Percentiles rank a stretch among this genome's conserved stretches.
phyloP scores from a whole-genome alignment of 2,329 filamentous ascomycete species.

The Colletotrichum siamense region DNA sequence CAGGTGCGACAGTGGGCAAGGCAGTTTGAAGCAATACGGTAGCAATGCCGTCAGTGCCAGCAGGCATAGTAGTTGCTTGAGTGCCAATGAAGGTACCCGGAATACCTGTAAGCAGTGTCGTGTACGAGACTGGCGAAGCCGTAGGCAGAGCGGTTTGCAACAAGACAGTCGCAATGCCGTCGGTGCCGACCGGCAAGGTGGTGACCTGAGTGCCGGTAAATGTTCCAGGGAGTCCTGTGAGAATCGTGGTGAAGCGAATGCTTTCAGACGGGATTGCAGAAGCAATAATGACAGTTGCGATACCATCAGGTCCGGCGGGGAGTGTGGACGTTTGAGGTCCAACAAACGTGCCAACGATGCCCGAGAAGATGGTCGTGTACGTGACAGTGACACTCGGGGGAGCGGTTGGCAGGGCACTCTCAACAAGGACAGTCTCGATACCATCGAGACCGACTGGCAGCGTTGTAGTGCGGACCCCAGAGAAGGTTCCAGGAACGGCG shows the following conservation, averaged over 20 bases:
- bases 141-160: background rate
- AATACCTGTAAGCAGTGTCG: background rate
- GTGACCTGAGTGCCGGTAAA: background rate
- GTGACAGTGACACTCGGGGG: background rate
- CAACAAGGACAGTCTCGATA: background rate
- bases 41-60: background rate
- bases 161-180: background rate
- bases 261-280: background rate
- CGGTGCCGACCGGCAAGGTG: background rate
- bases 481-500: background rate
- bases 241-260: background rate
- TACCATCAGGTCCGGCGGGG: background rate
- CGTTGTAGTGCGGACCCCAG: background rate
- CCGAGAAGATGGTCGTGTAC: background rate
- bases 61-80: background rate
- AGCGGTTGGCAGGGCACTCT: background rate
- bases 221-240: background rate
- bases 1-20: too few species aligned
- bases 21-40: background rate
- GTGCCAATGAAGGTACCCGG: background rate
- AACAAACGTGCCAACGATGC: background rate
- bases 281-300: background rate
- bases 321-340: background rate
- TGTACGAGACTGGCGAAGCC: background rate
- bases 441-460: background rate